Evolutionary conservation across 2,329 filamentous ascomycete species (phyloP).

Genomic region (Aspergillus sp.): DNA sequence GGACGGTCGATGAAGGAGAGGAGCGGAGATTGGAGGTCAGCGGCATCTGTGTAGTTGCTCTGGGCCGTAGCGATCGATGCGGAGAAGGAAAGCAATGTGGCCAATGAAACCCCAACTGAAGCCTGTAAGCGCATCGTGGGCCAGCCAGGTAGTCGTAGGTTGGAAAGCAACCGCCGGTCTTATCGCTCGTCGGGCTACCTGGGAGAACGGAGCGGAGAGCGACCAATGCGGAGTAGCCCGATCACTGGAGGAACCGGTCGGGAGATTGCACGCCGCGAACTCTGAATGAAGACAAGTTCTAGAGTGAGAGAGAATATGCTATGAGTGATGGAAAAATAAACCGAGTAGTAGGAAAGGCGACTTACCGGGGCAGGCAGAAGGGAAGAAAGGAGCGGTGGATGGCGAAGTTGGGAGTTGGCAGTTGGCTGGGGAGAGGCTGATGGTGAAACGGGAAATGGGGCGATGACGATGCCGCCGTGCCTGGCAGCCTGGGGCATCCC

Average conservation of each 20-base stretch:
- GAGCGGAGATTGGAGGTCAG: conserved; percentile 62
- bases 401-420: background rate
- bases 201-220: conserved; percentile 5
- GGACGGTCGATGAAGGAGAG: conserved; percentile 73
- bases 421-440: background rate
- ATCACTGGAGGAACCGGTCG: background rate
- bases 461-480: conserved; percentile 2
- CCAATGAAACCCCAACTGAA: conserved; percentile 23
- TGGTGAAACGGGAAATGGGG: background rate
- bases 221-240: conserved; percentile 4
- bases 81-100: conserved; percentile 26
- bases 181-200: background rate
- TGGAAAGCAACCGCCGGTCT: background rate
- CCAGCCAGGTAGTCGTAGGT: background rate
- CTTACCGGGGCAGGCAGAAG: background rate
- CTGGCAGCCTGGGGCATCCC: conserved; percentile 25
- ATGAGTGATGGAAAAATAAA: background rate
- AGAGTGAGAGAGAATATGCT: background rate
- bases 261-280: conserved; percentile 1
- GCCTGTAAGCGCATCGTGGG: conserved; percentile 29
- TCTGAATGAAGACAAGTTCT: background rate
- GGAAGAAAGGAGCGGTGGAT: too few species aligned
- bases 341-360: background rate
- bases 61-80: conserved; percentile 22
- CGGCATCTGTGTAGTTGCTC: conserved; percentile 58